Percentiles rank a stretch among this genome's conserved stretches.
Evolutionary conservation across 208 protist species (phyloP).

Genomic region (Wallacemonas sp.): DNA sequence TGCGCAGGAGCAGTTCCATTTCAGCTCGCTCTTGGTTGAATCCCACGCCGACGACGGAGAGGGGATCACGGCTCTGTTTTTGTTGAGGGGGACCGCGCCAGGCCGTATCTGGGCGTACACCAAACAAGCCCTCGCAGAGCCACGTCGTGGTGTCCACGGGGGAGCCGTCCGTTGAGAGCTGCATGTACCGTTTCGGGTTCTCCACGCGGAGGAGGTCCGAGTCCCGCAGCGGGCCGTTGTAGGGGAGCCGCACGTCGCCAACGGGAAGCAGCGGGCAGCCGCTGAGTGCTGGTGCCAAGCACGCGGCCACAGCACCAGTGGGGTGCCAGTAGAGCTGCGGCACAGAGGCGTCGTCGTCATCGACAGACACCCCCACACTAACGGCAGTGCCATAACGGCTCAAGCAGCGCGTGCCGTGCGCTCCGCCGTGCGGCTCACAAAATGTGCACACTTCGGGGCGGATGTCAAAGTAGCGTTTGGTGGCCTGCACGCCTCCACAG

Average conservation of each 20-base stretch:
- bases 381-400: constrained; percentile 78
- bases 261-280: constrained; percentile 49
- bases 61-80: not conserved
- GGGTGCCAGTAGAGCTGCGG: constrained; percentile 76
- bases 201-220: constrained; percentile 49
- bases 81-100: constrained; percentile 11
- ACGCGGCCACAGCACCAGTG: constrained; percentile 65
- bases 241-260: constrained; percentile 58
- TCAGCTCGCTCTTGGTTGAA: constrained; percentile 48
- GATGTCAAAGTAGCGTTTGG: constrained; percentile 75
- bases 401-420: constrained; percentile 69
- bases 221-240: constrained; percentile 63
- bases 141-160: constrained; percentile 53
- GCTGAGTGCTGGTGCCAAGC: constrained; percentile 66
- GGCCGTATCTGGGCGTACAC: constrained; percentile 42
- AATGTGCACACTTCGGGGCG: constrained; percentile 42
- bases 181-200: constrained; percentile 71
- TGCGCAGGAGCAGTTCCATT: constrained; percentile 67
- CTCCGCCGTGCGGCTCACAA: constrained; percentile 24
- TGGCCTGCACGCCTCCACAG: constrained; percentile 64
- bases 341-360: constrained; percentile 20
- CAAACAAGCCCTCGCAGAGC: constrained; percentile 79
- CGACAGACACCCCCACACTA: constrained; percentile 52
- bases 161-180: constrained; percentile 26
- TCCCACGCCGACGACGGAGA: constrained; percentile 50